Conservation (phyloP, 306 rosid genomes). For the Vigna reflexopilosa region DNA sequence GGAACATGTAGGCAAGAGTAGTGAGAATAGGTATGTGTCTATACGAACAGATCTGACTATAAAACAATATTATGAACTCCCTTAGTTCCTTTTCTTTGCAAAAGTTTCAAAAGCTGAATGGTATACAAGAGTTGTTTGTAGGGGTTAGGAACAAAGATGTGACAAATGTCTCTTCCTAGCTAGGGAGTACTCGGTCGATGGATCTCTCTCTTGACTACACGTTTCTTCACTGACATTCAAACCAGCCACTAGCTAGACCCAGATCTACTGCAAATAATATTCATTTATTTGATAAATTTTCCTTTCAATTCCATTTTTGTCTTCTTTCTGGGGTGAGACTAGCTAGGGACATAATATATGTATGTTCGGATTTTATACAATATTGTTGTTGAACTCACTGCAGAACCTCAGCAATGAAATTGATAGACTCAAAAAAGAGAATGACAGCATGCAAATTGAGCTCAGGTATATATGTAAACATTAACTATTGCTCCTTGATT, state of each 20-base stretch:
- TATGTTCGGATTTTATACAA: slow-evolving; percentile 27
- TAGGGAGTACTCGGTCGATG: not conserved
- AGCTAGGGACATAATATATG: slow-evolving; percentile 7
- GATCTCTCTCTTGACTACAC: slow-evolving; percentile 40
- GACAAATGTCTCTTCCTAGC: slow-evolving; percentile 7
- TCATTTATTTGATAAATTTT: slow-evolving; percentile 17
- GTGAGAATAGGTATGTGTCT: slow-evolving; percentile 44
- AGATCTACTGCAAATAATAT: slow-evolving; percentile 43
- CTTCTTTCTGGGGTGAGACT: not conserved
- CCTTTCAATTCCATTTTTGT: not conserved
- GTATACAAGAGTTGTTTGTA: not conserved
- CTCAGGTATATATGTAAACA: slow-evolving; percentile 57
- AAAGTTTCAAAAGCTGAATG: slow-evolving; percentile 47
- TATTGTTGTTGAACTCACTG: slow-evolving; percentile 30
- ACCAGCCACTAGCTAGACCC: slow-evolving; percentile 9
- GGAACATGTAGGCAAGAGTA: slow-evolving; percentile 45
- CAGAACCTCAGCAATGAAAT: slow-evolving; percentile 86
- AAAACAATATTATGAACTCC: slow-evolving; percentile 40
- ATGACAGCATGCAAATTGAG: slow-evolving; percentile 85
- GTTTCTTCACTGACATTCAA: slow-evolving; percentile 39
- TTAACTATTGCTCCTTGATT: slow-evolving; percentile 10
- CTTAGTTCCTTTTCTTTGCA: slow-evolving; percentile 63
- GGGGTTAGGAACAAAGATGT: slow-evolving; percentile 7
- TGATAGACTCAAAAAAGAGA: slow-evolving; percentile 86
- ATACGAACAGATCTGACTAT: slow-evolving; percentile 64